Evolutionary conservation across 176 grass and related monocot genomes (phyloP).

Genomic region (Carex pumila): DNA sequence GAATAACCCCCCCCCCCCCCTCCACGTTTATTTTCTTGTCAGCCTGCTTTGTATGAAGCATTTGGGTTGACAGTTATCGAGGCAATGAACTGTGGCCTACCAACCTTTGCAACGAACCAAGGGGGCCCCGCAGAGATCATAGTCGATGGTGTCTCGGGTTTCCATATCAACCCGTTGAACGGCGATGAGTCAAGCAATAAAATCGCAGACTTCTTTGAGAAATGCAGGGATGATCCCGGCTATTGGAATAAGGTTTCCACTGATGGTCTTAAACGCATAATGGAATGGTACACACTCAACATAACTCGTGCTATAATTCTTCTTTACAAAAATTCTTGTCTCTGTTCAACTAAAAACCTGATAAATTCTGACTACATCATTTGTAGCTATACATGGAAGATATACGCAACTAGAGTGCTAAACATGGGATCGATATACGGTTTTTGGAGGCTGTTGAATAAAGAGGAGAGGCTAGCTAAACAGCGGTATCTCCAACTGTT

Average conservation of each 20-base stretch:
- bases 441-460: constrained; percentile 83
- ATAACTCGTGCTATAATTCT: neutral
- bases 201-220: constrained; percentile 85
- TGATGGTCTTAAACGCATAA: constrained; percentile 80
- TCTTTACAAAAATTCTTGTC: neutral
- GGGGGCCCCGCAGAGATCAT: constrained; percentile 94
- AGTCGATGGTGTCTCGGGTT: constrained; percentile 77
- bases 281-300: constrained; percentile 49
- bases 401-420: constrained; percentile 72
- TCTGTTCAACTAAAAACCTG: neutral
- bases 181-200: constrained; percentile 63
- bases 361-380: neutral
- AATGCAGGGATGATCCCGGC: constrained; percentile 62
- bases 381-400: constrained; percentile 96
- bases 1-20: neutral
- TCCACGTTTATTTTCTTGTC: constrained; percentile 18
- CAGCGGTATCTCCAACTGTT: constrained; percentile 67
- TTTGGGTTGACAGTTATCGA: constrained; percentile 92
- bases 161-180: constrained; percentile 76
- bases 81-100: constrained; percentile 90
- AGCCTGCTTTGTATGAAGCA: constrained; percentile 96
- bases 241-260: constrained; percentile 95
- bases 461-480: constrained; percentile 58
- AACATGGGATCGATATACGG: constrained; percentile 80
- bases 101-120: constrained; percentile 86